Percentiles rank a stretch among this genome's conserved stretches.
Conservation (phyloP, 2,329 filamentous ascomycete species). For the Neocatenulostroma microsporum region DNA sequence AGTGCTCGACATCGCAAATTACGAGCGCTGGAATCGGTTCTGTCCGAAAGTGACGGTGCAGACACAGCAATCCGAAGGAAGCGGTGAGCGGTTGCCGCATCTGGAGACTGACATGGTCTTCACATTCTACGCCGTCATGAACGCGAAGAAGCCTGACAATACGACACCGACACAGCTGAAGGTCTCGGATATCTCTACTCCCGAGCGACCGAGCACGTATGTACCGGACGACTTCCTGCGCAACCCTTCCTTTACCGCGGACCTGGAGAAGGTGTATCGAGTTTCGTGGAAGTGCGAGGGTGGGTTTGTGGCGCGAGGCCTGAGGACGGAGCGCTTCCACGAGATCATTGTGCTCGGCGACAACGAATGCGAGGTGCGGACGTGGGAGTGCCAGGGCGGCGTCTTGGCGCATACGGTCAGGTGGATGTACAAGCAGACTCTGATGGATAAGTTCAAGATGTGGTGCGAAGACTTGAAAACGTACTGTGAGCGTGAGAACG, state of each 20-base stretch:
- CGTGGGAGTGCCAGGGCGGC: constrained; percentile 24
- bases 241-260: constrained; percentile 14
- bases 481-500: constrained; percentile 12
- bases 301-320: constrained; percentile 16
- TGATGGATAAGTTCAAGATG: constrained; percentile 22
- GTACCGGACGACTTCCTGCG: constrained; percentile 11
- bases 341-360: constrained; percentile 20
- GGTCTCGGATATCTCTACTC: constrained; percentile 23
- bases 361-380: constrained; percentile 22
- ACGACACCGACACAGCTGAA: constrained; percentile 14
- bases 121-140: constrained; percentile 22
- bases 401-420: constrained; percentile 23
- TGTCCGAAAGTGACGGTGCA: constrained; percentile 35
- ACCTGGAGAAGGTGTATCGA: constrained; percentile 18
- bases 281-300: constrained; percentile 20
- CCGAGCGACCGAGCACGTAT: constrained; percentile 16
- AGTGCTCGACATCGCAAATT: constrained; percentile 36
- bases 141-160: constrained; percentile 18
- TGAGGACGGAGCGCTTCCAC: constrained; percentile 23
- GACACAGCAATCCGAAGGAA: constrained; percentile 6
- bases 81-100: background rate
- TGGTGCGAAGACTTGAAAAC: constrained; percentile 24
- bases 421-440: constrained; percentile 21
- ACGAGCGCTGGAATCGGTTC: constrained; percentile 39
- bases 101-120: constrained; percentile 15